Base-by-base conservation (phyloP, 2,329 filamentous ascomycete genomes). In the Colletotrichum lindemuthianum region DNA sequence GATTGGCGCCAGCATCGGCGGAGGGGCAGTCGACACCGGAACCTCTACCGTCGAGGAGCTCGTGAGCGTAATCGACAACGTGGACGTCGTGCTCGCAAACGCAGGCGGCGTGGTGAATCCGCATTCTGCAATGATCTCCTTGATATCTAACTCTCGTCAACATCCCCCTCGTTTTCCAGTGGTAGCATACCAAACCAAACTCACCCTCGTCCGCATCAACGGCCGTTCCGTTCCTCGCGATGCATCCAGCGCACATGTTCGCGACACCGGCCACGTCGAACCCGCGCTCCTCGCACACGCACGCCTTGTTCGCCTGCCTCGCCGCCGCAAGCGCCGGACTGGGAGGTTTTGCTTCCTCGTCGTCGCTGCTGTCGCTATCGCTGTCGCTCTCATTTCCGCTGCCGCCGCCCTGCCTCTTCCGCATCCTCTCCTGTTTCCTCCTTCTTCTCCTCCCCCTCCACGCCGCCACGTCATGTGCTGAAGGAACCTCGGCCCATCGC, bases 61-160 rank as follows among this genome's bases (percentile, higher is more conserved):
- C 24, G 24, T 24, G 24, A 24, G 24, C 24, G 24, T 0, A 3
- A 24, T 24, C 24, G 24, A 24, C 24, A 24, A 24, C 24, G 24
- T 24, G 24, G 24, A 24, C 24, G 24, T 24, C 24, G 24, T 24
- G 24, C 24, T 24, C 24, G 49, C 34, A 8, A 40, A 16, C 15
- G 57, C 15, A 8, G 36, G 45, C 37, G 59, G 36, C 13, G 41
- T 32, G 5, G 51, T 15, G 39, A 65, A 65, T 9, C 63, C 63
- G 43, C 63, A 65, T 9, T 63, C 40, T 39, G 45, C 59, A 12
- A 65, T 65, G 36, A 65, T 49, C 36, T 63, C 51, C 36, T 37
- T 56, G 48, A 65, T 63, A 16, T 65, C 63, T 65, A 0, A 24
- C 1, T 2, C 1, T 8, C 2, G 5, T 24, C 9, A 36, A 63